phyloP scores from a whole-genome alignment of 2,329 filamentous ascomycete genomes.

The Hymenoscyphus albidus region DNA sequence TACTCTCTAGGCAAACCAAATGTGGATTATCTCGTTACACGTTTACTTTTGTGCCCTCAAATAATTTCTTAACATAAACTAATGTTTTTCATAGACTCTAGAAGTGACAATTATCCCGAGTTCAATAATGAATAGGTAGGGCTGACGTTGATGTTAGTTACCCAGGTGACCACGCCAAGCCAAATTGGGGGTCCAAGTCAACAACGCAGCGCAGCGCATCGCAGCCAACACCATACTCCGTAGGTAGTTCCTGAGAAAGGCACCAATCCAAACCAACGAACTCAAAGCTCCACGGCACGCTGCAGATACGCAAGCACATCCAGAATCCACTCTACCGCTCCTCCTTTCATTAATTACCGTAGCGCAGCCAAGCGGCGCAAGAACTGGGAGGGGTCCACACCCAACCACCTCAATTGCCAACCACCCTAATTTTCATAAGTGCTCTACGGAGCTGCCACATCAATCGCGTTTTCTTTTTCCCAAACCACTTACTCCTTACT shows the following conservation, averaged over 20 bases:
- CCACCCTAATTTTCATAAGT: background rate
- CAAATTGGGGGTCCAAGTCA: too few relatives aligned
- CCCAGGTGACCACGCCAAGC: too few relatives aligned
- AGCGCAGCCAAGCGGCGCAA: background rate
- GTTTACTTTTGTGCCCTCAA: too few relatives aligned
- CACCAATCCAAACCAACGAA: background rate
- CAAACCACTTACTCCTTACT: background rate
- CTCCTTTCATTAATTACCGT: background rate
- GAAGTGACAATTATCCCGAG: too few relatives aligned
- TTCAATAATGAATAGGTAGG: too few relatives aligned
- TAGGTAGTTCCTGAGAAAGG: background rate
- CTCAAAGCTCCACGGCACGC: background rate
- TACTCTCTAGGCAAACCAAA: too few relatives aligned
- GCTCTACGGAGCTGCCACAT: background rate
- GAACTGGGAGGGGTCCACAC: background rate
- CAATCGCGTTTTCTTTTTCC: background rate
- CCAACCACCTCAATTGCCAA: background rate
- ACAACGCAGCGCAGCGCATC: too few relatives aligned
- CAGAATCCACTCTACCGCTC: background rate
- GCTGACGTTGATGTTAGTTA: too few relatives aligned
- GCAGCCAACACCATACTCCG: too few relatives aligned
- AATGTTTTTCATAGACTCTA: too few relatives aligned
- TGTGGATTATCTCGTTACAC: too few relatives aligned
- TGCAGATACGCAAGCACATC: background rate
- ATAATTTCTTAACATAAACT: too few relatives aligned